These are phyloP conservation scores for Trichoderma sp. DNA, from an alignment of 2,329 filamentous ascomycete genomes.

Conservation along the genomic window DNA sequence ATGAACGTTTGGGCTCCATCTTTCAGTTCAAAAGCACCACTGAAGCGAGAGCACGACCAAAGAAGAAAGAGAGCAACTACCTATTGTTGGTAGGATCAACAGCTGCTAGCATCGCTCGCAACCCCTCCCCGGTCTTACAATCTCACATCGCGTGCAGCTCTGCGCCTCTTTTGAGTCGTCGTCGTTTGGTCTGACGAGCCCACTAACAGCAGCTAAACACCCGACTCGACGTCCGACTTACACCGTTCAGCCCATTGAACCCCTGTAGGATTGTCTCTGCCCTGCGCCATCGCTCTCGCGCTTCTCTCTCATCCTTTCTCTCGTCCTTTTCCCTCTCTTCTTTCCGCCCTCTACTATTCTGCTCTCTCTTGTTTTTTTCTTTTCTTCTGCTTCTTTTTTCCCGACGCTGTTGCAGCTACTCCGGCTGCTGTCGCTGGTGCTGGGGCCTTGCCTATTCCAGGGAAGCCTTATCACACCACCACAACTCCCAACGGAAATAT, in stretches of 20 bases:
- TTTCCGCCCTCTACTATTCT: too few relatives aligned
- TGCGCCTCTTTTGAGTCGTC: slow-evolving; percentile 18
- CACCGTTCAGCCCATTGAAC: background rate
- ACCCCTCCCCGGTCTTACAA: slow-evolving; percentile 10
- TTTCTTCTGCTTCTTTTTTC: background rate
- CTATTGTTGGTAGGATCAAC: too few relatives aligned
- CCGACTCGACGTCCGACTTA: background rate
- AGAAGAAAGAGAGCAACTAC: too few relatives aligned
- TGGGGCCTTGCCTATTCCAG: slow-evolving; percentile 6
- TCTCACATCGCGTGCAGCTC: slow-evolving; percentile 23
- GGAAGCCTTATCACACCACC: background rate
- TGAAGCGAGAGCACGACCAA: too few relatives aligned
- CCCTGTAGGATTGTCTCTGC: slow-evolving; percentile 3
- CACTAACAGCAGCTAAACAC: background rate
- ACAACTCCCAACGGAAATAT: background rate
- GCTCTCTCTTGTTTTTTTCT: too few relatives aligned
- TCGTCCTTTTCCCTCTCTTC: too few relatives aligned
- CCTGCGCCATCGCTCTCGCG: background rate
- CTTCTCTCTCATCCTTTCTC: background rate
- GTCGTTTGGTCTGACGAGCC: slow-evolving; percentile 13
- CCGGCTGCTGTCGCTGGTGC: background rate
- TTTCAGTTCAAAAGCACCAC: background rate
- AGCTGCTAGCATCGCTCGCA: background rate
- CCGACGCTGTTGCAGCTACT: background rate
- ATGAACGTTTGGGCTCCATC: background rate